phyloP scores from a whole-genome alignment of 2,329 filamentous ascomycete genomes.

The Fusarium camptoceras region DNA sequence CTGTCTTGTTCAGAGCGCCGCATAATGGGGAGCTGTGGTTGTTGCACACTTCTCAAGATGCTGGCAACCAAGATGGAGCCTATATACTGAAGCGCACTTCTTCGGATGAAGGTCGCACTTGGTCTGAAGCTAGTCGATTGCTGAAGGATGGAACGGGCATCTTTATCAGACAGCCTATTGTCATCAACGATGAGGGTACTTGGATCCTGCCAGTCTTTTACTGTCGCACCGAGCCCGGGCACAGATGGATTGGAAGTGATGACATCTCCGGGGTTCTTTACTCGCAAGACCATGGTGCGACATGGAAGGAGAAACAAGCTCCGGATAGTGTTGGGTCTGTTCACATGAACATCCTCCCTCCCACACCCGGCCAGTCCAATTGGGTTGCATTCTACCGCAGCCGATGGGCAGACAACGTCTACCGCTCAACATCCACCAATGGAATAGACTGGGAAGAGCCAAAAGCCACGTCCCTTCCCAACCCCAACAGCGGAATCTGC shows the following conservation, averaged over 20 bases:
- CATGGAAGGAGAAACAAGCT: slow-evolving; percentile 55
- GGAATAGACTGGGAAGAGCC: slow-evolving; percentile 55
- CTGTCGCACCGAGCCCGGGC: slow-evolving; percentile 54
- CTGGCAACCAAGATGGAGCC: slow-evolving; percentile 58
- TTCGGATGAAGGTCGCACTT: slow-evolving; percentile 51
- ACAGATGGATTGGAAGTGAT: slow-evolving; percentile 58
- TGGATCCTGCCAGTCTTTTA: slow-evolving; percentile 59
- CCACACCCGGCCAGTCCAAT: slow-evolving; percentile 31
- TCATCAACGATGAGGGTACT: slow-evolving; percentile 51
- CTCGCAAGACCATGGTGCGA: slow-evolving; percentile 53
- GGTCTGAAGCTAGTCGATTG: slow-evolving; percentile 50
- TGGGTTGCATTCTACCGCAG: slow-evolving; percentile 57
- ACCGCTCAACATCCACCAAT: slow-evolving; percentile 54
- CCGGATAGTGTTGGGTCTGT: slow-evolving; percentile 54
- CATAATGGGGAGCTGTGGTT: slow-evolving; percentile 53
- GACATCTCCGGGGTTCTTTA: slow-evolving; percentile 56
- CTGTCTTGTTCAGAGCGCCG: slow-evolving; percentile 55
- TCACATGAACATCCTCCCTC: slow-evolving; percentile 57
- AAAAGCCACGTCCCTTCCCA: slow-evolving; percentile 52
- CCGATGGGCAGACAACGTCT: slow-evolving; percentile 59
- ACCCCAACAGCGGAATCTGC: slow-evolving; percentile 58
- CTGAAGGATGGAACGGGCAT: slow-evolving; percentile 52
- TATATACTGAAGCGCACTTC: slow-evolving; percentile 54
- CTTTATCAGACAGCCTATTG: slow-evolving; percentile 57
- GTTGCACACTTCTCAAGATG: slow-evolving; percentile 59